Evolutionary conservation across 345 rosid genomes (phyloP), one percentile per base, ranked within the genome.

Genomic region (Cardamine occulta): DNA sequence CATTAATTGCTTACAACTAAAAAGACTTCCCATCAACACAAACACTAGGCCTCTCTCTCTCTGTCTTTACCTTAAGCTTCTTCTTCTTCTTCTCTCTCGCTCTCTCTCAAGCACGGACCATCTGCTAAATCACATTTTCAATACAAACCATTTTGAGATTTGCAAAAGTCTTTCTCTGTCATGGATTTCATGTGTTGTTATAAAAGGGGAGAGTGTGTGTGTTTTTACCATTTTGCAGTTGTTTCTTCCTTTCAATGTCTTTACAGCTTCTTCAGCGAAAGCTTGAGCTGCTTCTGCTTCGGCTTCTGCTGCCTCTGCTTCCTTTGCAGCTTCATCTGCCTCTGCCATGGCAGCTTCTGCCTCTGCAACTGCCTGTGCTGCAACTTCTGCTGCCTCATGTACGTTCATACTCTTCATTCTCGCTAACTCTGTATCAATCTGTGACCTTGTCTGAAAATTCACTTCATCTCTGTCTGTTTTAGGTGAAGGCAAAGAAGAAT

Each of bases 261-360:
- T 93, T 82, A 76, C 40, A 26, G 97, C 92, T 68, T 93, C 98
- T 63, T 90, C 97, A 26, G 90, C 94, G 74, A 87, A 89, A 81
- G 96, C 98, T 78, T 87, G 87, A 59, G 98, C 99, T 44, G 85
- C 96, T 77, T 89, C 98, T 18, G 97, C 99, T 70, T 90, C 89
- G 15, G 97, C 98, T 80, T 96, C 99, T 10, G 98, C 97, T 61
- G 80, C 88, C 74, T 95, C 97, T 7, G 99, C 98, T 74, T 93
- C 99, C 72, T 86, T 93, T 11, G 90, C 93, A 77, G 99, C 99
- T 84, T 86, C 94, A 74, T 95, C 98, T 63, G 99, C 99, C 72
- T 81, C 97, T 3, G 91, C 93, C 59, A 90, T 87, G 28, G 96
- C 96, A 72, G 87, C 90, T 82, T 93, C 99, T 57, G 99, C 98